Base-by-base conservation (phyloP, 176 grass and related monocot species). In the Canna indica region DNA sequence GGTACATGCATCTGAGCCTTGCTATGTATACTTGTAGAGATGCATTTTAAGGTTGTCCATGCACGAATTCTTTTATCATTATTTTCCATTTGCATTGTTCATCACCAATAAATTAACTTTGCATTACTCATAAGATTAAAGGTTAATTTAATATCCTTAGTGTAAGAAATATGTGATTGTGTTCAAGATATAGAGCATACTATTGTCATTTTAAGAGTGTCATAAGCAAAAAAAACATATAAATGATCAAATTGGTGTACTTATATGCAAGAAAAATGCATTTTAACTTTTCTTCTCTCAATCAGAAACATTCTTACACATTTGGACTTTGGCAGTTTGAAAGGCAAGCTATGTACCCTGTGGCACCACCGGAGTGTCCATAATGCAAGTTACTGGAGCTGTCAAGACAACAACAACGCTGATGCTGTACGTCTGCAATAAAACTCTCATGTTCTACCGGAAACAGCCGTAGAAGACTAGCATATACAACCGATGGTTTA, bases 251-350 rank as follows among this genome's bases (percentile, higher is more conserved):
- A 58, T 22, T 77, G 50, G 22, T 58, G 1, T 52, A 7, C 17
- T 33, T 33, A 20, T 30, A 0, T 11, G 24, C 31, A 28, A 16
- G 2, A 47, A 2, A 67, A 11, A 5, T 17, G 7, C 24, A 26
- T 36, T 39, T 24, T 70, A 16, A 5, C 13, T 59, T 30, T 59
- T 69, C 7, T 27, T 32, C 15, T 80, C 12, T 50, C 2, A 42
- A 63, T 26, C 64, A 80, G 58, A 58, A 71, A 26, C 73, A 88
- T 11, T 74, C 84, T 9, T 85, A 90, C 62, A 45, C 68, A 47
- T 31, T 36, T 8, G 73, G 73, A 26, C 76, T 86, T 30, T 90
- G 83, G 83, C 80, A 90, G 78, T 86, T 86, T 78, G 80, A 90
- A 78, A 79, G 64, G 24, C 52, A 85, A 76, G 22, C 7, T 90